phyloP scores from a whole-genome alignment of 2,329 filamentous ascomycete species.

The Thyridium curvatum region DNA sequence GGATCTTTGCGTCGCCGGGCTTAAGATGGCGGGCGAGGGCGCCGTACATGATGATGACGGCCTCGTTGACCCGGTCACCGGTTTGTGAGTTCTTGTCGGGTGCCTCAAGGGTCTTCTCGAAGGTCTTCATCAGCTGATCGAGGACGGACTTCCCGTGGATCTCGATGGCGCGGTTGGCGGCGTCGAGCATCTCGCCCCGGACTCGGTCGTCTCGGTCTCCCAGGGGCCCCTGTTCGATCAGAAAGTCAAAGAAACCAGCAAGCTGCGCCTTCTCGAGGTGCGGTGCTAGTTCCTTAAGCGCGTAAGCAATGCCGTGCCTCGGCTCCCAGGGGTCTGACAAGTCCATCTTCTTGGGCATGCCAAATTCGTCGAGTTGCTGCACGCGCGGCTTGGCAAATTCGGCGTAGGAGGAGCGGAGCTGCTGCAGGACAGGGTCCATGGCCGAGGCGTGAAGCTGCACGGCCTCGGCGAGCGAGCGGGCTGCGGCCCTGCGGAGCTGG shows the following conservation, averaged over 20 bases:
- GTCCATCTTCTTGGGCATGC: conserved; percentile 88
- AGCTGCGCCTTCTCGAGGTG: conserved; percentile 64
- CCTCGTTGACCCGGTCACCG: conserved; percentile 89
- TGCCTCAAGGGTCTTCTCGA: conserved; percentile 81
- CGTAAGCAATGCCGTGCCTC: conserved; percentile 80
- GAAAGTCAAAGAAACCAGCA: conserved; percentile 73
- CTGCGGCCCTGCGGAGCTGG: conserved; percentile 77
- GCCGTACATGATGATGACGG: conserved; percentile 95
- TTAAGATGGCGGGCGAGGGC: conserved; percentile 84
- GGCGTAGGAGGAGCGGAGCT: conserved; percentile 65
- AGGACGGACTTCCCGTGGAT: conserved; percentile 75
- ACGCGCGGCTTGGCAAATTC: conserved; percentile 77
- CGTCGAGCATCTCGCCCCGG: conserved; percentile 85
- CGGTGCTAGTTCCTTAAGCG: conserved; percentile 75
- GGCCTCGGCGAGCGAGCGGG: conserved; percentile 72
- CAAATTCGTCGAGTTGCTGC: conserved; percentile 84
- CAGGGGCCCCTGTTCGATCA: conserved; percentile 83
- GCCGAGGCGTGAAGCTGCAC: conserved; percentile 53
- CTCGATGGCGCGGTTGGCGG: conserved; percentile 75
- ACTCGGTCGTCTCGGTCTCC: conserved; percentile 74
- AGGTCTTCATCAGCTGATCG: conserved; percentile 85
- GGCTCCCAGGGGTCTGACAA: conserved; percentile 86
- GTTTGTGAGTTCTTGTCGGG: conserved; percentile 76
- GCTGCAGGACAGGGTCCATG: conserved; percentile 55
- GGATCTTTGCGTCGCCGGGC: conserved; percentile 78